Evolutionary conservation across 331 rosid genomes (phyloP).

Genomic region (Erythrophleum ivorense): DNA sequence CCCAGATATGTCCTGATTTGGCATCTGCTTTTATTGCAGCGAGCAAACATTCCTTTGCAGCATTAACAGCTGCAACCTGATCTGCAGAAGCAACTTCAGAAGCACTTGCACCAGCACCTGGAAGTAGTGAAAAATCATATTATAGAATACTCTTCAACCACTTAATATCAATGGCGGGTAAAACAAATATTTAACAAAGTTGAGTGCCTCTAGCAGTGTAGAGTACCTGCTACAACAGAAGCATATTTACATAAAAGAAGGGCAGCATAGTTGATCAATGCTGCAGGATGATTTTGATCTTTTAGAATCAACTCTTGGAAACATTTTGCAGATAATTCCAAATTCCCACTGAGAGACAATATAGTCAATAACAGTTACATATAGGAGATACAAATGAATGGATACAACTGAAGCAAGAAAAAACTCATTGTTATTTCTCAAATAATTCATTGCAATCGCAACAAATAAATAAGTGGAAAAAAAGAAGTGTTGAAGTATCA

Average conservation of each 20-base stretch:
- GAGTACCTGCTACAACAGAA: slow-evolving; percentile 83
- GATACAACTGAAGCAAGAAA: slow-evolving; percentile 24
- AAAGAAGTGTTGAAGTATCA: neutral
- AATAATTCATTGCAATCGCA: slow-evolving; percentile 27
- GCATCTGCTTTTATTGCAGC: slow-evolving; percentile 80
- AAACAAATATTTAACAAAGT: slow-evolving; percentile 15
- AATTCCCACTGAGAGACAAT: slow-evolving; percentile 70
- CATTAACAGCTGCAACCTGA: slow-evolving; percentile 66
- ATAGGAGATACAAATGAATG: slow-evolving; percentile 4
- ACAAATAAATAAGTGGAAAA: neutral
- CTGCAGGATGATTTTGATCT: slow-evolving; percentile 97
- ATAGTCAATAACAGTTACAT: slow-evolving; percentile 27
- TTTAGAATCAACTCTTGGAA: slow-evolving; percentile 85
- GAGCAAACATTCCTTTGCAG: slow-evolving; percentile 89
- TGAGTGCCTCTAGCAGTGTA: slow-evolving; percentile 33
- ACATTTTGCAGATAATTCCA: slow-evolving; percentile 86
- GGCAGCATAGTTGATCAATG: slow-evolving; percentile 85
- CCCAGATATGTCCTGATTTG: slow-evolving; percentile 93
- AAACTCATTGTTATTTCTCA: slow-evolving; percentile 19
- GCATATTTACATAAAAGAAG: slow-evolving; percentile 83
- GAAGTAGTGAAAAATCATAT: slow-evolving; percentile 34
- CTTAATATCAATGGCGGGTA: slow-evolving; percentile 26
- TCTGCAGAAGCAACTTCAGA: slow-evolving; percentile 66
- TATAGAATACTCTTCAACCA: slow-evolving; percentile 38
- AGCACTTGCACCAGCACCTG: slow-evolving; percentile 94